Evolutionary conservation across 2,329 filamentous ascomycete genomes (phyloP).

Genomic region (Fusarium sp.): DNA sequence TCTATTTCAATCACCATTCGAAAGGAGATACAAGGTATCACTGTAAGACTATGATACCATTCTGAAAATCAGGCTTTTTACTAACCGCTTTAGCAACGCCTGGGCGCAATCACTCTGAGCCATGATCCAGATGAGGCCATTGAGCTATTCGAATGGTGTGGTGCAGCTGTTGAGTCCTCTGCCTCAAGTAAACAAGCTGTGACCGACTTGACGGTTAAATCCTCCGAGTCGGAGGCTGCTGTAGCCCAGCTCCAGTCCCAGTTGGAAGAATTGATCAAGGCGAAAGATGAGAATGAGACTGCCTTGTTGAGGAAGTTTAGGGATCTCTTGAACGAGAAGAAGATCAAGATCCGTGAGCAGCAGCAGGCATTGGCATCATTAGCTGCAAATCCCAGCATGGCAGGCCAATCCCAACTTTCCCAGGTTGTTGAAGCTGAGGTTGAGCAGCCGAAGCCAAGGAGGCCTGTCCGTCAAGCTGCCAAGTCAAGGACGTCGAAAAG

Average conservation of each 20-base stretch:
- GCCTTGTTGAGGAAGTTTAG: constrained; percentile 76
- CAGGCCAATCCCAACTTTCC: constrained; percentile 44
- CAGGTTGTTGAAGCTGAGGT: constrained; percentile 25
- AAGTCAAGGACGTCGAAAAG: constrained; percentile 61
- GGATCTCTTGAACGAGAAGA: constrained; percentile 80
- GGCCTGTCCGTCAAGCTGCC: constrained; percentile 43
- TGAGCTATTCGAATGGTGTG: constrained; percentile 77
- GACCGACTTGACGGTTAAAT: constrained; percentile 54
- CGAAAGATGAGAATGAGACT: constrained; percentile 75
- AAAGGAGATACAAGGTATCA: constrained; percentile 75
- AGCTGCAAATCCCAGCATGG: constrained; percentile 53
- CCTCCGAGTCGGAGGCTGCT: constrained; percentile 62
- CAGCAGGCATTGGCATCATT: constrained; percentile 67
- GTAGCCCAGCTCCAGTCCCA: constrained; percentile 70
- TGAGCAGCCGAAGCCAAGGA: constrained; percentile 31
- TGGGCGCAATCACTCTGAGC: constrained; percentile 72
- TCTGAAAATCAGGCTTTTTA: constrained; percentile 18
- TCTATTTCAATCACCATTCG: constrained; percentile 71
- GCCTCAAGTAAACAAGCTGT: constrained; percentile 57
- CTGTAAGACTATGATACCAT: constrained; percentile 57
- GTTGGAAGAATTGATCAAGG: constrained; percentile 72
- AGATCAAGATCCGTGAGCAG: constrained; percentile 81
- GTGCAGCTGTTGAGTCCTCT: constrained; percentile 63
- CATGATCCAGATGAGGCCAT: constrained; percentile 68
- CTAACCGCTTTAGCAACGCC: constrained; percentile 66